Percentiles rank a stretch among this genome's conserved stretches.
phyloP scores from a whole-genome alignment of 805 yeast species.

The Lipomyces anomalus region DNA sequence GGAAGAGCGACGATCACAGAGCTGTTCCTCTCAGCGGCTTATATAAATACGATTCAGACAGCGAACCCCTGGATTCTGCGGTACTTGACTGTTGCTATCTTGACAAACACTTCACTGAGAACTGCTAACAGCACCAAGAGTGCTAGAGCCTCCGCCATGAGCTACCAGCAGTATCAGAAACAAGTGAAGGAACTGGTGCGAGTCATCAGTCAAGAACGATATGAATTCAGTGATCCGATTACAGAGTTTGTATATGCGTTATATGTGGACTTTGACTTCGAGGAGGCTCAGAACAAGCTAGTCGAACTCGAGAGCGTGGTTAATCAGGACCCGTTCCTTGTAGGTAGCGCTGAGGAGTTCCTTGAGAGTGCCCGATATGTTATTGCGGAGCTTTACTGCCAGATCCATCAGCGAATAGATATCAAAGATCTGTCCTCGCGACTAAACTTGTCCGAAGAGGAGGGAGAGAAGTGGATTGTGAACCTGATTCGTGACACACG shows the following conservation, averaged over 20 bases:
- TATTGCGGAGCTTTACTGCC: slow-evolving; percentile 49
- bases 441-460: slow-evolving; percentile 42
- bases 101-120: slow-evolving; percentile 27
- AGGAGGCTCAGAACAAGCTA: slow-evolving; percentile 46
- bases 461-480: slow-evolving; percentile 49
- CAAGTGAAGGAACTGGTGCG: slow-evolving; percentile 53
- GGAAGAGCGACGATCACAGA: slow-evolving; percentile 54
- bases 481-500: slow-evolving; percentile 45
- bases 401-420: slow-evolving; percentile 48
- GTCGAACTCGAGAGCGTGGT: slow-evolving; percentile 44
- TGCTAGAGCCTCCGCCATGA: slow-evolving; percentile 16
- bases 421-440: slow-evolving; percentile 42
- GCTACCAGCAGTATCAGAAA: slow-evolving; percentile 40
- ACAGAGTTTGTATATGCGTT: slow-evolving; percentile 51
- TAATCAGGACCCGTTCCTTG: slow-evolving; percentile 54
- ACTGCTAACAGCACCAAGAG: slow-evolving; percentile 28
- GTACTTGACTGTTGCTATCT: slow-evolving; percentile 58
- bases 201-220: slow-evolving; percentile 54
- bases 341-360: slow-evolving; percentile 39
- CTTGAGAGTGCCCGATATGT: slow-evolving; percentile 45
- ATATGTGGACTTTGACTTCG: slow-evolving; percentile 55
- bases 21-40: slow-evolving; percentile 52
- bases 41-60: slow-evolving; percentile 62
- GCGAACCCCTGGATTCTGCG: slow-evolving; percentile 67
- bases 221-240: slow-evolving; percentile 62